Base-by-base conservation (phyloP, 495 filamentous ascomycete species). In the Baudoinia panamericana region DNA sequence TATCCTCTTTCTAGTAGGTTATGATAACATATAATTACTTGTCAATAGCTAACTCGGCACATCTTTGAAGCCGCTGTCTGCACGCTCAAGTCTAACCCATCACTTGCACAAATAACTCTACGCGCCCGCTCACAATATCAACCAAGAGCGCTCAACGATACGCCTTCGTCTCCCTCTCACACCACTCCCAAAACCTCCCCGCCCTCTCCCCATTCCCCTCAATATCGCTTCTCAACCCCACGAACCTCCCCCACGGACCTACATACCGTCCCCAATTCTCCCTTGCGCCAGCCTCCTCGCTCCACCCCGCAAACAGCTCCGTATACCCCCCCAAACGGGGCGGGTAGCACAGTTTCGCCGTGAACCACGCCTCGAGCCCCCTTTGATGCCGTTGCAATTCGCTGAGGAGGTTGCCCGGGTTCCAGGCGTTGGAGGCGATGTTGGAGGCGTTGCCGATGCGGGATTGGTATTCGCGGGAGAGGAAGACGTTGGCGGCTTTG, bases 401-500 rank as follows among this genome's bases (percentile, higher is more conserved):
- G n/a, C 29, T 53, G 4, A 22, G n/a, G 13, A 53, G 25, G 25
- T 50, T 53, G 3, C 50, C 50, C 9, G 50, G 50, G 20, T 53
- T 60, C 23, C 58, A 48, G 9, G 47, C 43, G 29, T 45, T 42
- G 31, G 27, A 38, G 12, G 50, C 35, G 20, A 53, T 36, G 0
- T 42, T 42, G 12, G 31, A 13, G 13, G 37, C 32, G 6, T 36
- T 23, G 29, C 16, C 21, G 36, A 34, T 17, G 4, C 29, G 37
- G 18, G 34, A 12, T n/a, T 32, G 16, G 26, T 28, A 45, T 35
- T 39, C 39, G 10, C 21, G 17, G 3, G 62, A 59, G 1, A 69
- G 39, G 35, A 67, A 59, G 5, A 62, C 40, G 41, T 59, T 64
- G 10, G 61, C 64, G 11, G 50, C 56, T 42, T 71, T 71, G 29